A percentile compares a stretch with the other conserved stretches of the same genome.
These are phyloP conservation scores for Nevesoporus exiguus DNA, from an alignment of 768 basidiomycete species.

Conservation along the genomic window DNA sequence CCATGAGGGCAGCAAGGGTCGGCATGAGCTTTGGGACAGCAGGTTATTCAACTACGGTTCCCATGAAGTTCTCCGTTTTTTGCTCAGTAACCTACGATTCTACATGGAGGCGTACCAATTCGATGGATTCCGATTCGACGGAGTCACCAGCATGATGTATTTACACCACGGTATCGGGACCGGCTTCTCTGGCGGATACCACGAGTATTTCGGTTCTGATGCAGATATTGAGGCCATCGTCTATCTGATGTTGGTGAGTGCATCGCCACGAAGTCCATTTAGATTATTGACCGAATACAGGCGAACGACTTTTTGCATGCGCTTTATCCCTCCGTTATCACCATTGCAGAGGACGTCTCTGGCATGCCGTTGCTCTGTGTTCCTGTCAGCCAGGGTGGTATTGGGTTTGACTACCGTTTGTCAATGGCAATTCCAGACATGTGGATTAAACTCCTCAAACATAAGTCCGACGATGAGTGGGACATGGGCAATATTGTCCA, in stretches of 20 bases:
- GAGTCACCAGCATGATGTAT: conserved; percentile 99
- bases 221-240: conserved; percentile 89
- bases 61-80: conserved; percentile 93
- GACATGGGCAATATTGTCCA: conserved; percentile 81
- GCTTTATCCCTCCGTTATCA: conserved; percentile 76
- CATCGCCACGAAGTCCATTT: not conserved
- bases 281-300: conserved; percentile 40
- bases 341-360: conserved; percentile 98
- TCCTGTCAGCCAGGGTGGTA: conserved; percentile 75
- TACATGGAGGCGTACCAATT: conserved; percentile 95
- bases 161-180: conserved; percentile 95
- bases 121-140: conserved; percentile 98
- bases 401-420: conserved; percentile 97
- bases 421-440: conserved; percentile 99
- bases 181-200: conserved; percentile 96
- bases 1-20: conserved; percentile 87
- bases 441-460: conserved; percentile 99
- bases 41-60: conserved; percentile 94
- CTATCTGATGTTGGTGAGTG: conserved; percentile 92
- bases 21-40: conserved; percentile 97
- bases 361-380: conserved; percentile 96
- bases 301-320: conserved; percentile 88
- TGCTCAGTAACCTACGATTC: conserved; percentile 92
- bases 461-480: conserved; percentile 85
- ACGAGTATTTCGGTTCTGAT: conserved; percentile 90